Evolutionary conservation across 139 green algal species (phyloP).

Genomic region (Chlamydomonas sp.): DNA sequence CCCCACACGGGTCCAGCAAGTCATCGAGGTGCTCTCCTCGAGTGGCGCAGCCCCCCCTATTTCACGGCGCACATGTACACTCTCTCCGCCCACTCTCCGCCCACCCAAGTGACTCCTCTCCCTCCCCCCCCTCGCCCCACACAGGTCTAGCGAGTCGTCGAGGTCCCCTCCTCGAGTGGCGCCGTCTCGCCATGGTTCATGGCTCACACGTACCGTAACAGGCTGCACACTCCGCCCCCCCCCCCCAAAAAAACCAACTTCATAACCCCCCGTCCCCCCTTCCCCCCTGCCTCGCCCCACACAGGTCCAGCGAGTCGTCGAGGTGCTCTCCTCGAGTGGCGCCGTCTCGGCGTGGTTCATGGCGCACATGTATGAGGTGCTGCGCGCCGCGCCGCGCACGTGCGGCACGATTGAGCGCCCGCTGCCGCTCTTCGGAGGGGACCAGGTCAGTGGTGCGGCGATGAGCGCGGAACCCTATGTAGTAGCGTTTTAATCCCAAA

Average conservation of each 20-base stretch:
- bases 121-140: not conserved
- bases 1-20: constrained; percentile 1
- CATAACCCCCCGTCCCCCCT: not conserved
- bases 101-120: not conserved
- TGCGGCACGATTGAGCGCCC: constrained; percentile 15
- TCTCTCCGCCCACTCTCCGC: not conserved
- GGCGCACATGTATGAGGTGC: constrained; percentile 49
- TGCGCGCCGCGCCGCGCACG: constrained; percentile 24
- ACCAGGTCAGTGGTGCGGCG: constrained; percentile 36
- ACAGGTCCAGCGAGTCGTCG: constrained; percentile 28
- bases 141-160: constrained; percentile 7
- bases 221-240: not conserved
- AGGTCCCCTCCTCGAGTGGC: not conserved
- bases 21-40: not conserved
- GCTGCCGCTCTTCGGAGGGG: constrained; percentile 36
- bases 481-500: too few species aligned
- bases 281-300: not conserved
- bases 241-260: too few species aligned
- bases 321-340: constrained; percentile 19
- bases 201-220: not conserved
- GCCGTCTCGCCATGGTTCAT: not conserved
- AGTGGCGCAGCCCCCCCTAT: not conserved
- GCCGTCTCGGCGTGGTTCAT: constrained; percentile 51
- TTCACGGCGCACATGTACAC: not conserved
- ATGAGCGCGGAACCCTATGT: too few species aligned